A percentile compares a stretch with the other conserved stretches of the same genome.
Conservation (phyloP, 2,329 filamentous ascomycete genomes). For the Xylariales sp. region DNA sequence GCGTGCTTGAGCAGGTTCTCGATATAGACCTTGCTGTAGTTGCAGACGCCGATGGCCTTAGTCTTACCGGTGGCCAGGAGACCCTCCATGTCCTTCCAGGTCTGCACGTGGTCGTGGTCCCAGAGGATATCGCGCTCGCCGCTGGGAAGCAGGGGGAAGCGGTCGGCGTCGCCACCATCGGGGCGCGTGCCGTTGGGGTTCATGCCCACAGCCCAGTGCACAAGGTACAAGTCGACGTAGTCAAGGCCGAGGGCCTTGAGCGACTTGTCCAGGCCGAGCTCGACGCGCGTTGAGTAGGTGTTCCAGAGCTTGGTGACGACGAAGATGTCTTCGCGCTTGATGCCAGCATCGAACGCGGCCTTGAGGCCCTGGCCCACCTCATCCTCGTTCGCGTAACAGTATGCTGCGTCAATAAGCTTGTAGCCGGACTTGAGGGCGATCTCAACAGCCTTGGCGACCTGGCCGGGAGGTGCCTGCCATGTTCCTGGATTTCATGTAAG, state of each 20-base stretch:
- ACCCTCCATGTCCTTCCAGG: constrained; percentile 73
- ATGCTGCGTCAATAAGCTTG: constrained; percentile 65
- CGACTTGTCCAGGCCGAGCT: constrained; percentile 67
- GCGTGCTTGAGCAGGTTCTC: constrained; percentile 47
- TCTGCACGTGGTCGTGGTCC: constrained; percentile 66
- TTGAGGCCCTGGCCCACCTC: constrained; percentile 77
- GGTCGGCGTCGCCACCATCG: constrained; percentile 58
- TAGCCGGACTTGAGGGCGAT: constrained; percentile 55
- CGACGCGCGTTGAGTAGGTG: constrained; percentile 68
- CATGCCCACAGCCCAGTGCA: constrained; percentile 82
- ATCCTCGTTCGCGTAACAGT: constrained; percentile 77
- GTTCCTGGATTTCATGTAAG: constrained; percentile 40
- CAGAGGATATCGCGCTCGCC: constrained; percentile 69
- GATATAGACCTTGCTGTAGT: constrained; percentile 54
- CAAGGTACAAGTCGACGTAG: constrained; percentile 76
- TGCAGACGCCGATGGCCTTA: constrained; percentile 51
- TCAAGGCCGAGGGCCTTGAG: constrained; percentile 70
- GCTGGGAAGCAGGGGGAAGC: constrained; percentile 70
- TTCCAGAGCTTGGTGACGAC: constrained; percentile 84
- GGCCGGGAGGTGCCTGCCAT: constrained; percentile 58
- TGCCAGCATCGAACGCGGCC: constrained; percentile 64
- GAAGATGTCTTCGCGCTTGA: constrained; percentile 76
- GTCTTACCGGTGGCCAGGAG: constrained; percentile 56
- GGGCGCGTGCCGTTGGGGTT: constrained; percentile 61
- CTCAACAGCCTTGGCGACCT: constrained; percentile 54